Base-by-base conservation (phyloP, 1,284 basidiomycete species). In the Ganoderma lucidum region DNA sequence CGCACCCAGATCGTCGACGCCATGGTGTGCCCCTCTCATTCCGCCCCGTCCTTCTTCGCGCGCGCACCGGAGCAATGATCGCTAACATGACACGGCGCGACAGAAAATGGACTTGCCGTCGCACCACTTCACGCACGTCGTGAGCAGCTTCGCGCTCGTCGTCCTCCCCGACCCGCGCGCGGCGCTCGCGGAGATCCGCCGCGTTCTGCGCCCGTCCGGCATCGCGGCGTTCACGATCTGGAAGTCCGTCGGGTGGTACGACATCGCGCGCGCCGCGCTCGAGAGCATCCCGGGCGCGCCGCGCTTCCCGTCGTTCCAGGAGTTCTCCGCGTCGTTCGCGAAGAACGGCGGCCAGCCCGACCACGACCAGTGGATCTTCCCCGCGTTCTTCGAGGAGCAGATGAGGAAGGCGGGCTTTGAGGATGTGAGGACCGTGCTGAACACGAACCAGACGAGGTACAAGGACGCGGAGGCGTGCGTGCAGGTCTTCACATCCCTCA, bases 41-140 rank as follows among this genome's bases (percentile, higher is more conserved):
- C 17, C 35, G 35, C 12, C 48, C 5, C 37, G 5, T 30, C n/a
- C 28, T 41, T 14, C 61, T 51, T 14, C 17, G 17, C 45, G 42
- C 45, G 32, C 35, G 12, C 42, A 12, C n/a, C 30, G 6, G 44
- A 19, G 15, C 1, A 44, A 23, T 6, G 17, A 23, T 6, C 8
- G 1, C 45, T 9, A n/a, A 48, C n/a, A 8, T 48, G 17, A n/a
- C 8, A 48, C 8, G 6, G 1, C 19, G 30, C 37, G 45, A 45
- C 37, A 68, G 67, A 64, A 61, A 19, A 61, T 62, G 67, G 67
- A 64, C 67, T 55, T 65, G 17, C 63, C 67, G 4, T 30, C 58
- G 14, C n/a, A 56, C 60, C 51, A 69, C 41, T 69, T 65, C 67
- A 69, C 67, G 32, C 67, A 69, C 51, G 53, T 64, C 63, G 12